Conservation (phyloP, 495 filamentous ascomycete genomes). For the Sordaria brevicollis region DNA sequence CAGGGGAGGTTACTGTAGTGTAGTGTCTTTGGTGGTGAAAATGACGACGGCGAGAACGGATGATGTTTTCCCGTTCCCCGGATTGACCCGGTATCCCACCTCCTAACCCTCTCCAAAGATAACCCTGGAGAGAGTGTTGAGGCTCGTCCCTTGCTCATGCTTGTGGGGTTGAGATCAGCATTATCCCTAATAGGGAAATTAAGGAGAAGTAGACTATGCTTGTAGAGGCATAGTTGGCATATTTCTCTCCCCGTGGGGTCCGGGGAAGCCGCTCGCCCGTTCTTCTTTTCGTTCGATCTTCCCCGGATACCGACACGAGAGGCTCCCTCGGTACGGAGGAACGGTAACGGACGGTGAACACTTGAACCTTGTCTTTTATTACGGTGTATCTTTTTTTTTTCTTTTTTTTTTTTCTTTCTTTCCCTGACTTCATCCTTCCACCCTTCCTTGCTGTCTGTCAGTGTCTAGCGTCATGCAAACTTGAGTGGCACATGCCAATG, state of each 20-base stretch:
- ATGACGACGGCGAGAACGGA: not conserved
- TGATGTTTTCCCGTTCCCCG: not conserved
- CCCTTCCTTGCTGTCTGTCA: not conserved
- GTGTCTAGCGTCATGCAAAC: not conserved
- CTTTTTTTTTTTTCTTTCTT: not conserved
- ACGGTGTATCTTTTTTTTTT: not conserved
- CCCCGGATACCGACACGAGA: not conserved
- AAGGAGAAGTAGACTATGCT: not conserved
- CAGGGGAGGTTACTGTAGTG: too few relatives aligned
- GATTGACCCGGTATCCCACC: not conserved
- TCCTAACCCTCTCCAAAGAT: not conserved
- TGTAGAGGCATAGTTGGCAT: not conserved
- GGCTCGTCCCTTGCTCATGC: not conserved
- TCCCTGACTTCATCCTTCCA: not conserved
- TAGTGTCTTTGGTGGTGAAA: not conserved
- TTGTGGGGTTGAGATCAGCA: not conserved
- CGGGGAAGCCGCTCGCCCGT: not conserved
- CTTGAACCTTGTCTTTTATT: not conserved
- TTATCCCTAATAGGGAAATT: not conserved
- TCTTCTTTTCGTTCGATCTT: not conserved
- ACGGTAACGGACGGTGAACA: not conserved
- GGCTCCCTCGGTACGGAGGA: not conserved
- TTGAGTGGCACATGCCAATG: not conserved
- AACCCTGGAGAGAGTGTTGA: not conserved
- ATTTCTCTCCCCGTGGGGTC: not conserved